These are phyloP conservation scores for Paraphoma chrysanthemicola DNA, from an alignment of 2,329 filamentous ascomycete genomes.

Conservation along the genomic window DNA sequence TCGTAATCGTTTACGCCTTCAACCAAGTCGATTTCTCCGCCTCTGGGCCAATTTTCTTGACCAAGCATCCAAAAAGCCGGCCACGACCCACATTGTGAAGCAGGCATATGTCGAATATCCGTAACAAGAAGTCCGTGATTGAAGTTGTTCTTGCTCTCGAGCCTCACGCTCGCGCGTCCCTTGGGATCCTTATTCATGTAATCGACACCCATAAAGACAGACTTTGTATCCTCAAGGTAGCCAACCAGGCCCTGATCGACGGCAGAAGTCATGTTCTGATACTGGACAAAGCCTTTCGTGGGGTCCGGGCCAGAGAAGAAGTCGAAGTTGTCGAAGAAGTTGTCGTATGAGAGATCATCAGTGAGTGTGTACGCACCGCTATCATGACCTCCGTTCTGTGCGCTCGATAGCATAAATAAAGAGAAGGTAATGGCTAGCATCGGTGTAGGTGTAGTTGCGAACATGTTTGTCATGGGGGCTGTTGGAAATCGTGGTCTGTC, in stretches of 20 bases:
- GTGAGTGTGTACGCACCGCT: conserved; percentile 26
- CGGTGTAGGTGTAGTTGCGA: background rate
- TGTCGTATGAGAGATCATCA: conserved; percentile 36
- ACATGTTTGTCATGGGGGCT: conserved; percentile 1
- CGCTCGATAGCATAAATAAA: conserved; percentile 6
- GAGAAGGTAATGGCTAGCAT: conserved; percentile 15
- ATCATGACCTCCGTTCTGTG: conserved; percentile 1
- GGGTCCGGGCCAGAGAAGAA: conserved; percentile 39
- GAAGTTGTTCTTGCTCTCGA: conserved; percentile 39
- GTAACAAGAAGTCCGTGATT: conserved; percentile 41
- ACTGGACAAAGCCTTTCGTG: conserved; percentile 41
- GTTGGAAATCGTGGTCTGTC: background rate
- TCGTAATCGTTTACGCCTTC: conserved; percentile 44
- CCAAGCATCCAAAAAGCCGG: conserved; percentile 45
- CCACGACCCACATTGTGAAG: conserved; percentile 38
- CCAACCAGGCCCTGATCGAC: conserved; percentile 20
- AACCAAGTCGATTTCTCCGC: conserved; percentile 46
- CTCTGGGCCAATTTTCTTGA: conserved; percentile 30
- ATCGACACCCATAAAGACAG: conserved; percentile 53
- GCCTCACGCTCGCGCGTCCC: conserved; percentile 39
- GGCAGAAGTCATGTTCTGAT: conserved; percentile 24
- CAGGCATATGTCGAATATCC: conserved; percentile 47
- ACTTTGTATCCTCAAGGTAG: conserved; percentile 24
- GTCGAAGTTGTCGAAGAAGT: conserved; percentile 42
- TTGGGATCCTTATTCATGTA: conserved; percentile 32